These are phyloP conservation scores for Aegilops umbellulata DNA, from an alignment of 176 grass and related monocot species.

Conservation along the genomic window DNA sequence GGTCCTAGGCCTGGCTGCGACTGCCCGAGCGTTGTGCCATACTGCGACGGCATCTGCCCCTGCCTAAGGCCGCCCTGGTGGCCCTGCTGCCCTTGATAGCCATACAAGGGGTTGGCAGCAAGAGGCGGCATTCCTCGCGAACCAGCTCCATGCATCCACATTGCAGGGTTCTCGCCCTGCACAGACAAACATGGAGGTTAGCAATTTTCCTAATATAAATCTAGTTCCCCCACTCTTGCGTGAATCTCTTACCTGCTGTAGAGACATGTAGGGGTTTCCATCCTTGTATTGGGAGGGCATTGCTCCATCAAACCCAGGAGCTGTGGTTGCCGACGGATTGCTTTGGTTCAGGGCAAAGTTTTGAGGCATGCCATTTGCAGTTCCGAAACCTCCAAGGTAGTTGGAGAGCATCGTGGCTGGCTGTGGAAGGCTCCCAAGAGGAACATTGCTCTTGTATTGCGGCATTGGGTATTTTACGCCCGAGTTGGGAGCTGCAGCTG, in stretches of 20 bases:
- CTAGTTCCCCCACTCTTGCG: background rate
- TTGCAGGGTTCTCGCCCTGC: constrained; percentile 61
- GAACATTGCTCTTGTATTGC: constrained; percentile 67
- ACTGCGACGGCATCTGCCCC: constrained; percentile 53
- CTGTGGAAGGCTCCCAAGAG: constrained; percentile 62
- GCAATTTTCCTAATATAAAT: background rate
- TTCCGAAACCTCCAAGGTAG: constrained; percentile 57
- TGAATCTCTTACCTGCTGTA: constrained; percentile 59
- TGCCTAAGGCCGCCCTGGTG: constrained; percentile 53
- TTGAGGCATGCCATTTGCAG: constrained; percentile 53
- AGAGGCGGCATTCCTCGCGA: constrained; percentile 63
- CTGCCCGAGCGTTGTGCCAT: constrained; percentile 36
- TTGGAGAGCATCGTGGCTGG: constrained; percentile 39
- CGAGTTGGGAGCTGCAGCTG: constrained; percentile 48
- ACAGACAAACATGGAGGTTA: background rate
- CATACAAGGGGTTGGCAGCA: constrained; percentile 58
- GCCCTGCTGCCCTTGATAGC: constrained; percentile 58
- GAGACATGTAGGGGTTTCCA: constrained; percentile 54
- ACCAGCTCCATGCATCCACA: constrained; percentile 73
- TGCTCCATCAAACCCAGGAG: constrained; percentile 58
- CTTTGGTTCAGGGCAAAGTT: constrained; percentile 63
- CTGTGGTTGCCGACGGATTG: constrained; percentile 37
- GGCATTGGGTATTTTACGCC: constrained; percentile 63
- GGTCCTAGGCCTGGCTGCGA: constrained; percentile 46
- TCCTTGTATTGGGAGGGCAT: constrained; percentile 66